Evolutionary conservation across 2,329 filamentous ascomycete species (phyloP).

Genomic region (Didymellaceae sp.): DNA sequence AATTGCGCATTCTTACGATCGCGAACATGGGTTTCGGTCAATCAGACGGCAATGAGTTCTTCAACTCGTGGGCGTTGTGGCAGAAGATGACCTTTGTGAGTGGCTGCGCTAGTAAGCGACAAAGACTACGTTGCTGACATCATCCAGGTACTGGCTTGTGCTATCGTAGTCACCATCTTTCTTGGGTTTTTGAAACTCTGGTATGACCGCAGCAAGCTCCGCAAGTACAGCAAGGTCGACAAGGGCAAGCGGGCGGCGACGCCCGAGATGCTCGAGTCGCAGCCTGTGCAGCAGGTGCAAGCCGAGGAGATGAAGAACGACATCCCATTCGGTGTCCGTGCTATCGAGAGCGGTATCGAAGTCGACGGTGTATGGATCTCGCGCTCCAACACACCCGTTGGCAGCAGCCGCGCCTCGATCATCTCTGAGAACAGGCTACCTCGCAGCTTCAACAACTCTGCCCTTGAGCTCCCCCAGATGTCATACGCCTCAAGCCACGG

Average conservation of each 20-base stretch:
- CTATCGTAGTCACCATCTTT: constrained; percentile 73
- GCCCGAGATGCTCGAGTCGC: constrained; percentile 70
- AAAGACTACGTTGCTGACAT: constrained; percentile 29
- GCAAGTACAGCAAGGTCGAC: constrained; percentile 51
- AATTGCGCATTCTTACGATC: constrained; percentile 19
- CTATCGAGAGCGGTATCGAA: constrained; percentile 81
- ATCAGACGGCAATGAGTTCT: constrained; percentile 50
- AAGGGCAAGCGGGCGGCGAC: constrained; percentile 51
- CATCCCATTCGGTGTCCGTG: constrained; percentile 85
- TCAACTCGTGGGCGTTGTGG: constrained; percentile 75
- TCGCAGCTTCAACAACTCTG: constrained; percentile 40
- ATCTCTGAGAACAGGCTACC: constrained; percentile 37
- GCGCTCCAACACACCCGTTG: constrained; percentile 51
- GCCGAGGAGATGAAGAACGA: constrained; percentile 63
- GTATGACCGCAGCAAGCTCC: constrained; percentile 51
- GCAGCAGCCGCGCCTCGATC: constrained; percentile 46
- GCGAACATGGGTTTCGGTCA: constrained; percentile 31
- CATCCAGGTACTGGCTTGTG: constrained; percentile 71
- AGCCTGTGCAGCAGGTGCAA: constrained; percentile 58
- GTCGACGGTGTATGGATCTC: constrained; percentile 77
- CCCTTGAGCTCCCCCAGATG: constrained; percentile 42
- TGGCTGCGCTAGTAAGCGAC: constrained; percentile 23
- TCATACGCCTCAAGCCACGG: constrained; percentile 43
- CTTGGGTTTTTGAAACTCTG: constrained; percentile 71
- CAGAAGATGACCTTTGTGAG: constrained; percentile 89